These are phyloP conservation scores for Rosa chinensis DNA, from an alignment of 306 rosid genomes.

Conservation along the genomic window DNA sequence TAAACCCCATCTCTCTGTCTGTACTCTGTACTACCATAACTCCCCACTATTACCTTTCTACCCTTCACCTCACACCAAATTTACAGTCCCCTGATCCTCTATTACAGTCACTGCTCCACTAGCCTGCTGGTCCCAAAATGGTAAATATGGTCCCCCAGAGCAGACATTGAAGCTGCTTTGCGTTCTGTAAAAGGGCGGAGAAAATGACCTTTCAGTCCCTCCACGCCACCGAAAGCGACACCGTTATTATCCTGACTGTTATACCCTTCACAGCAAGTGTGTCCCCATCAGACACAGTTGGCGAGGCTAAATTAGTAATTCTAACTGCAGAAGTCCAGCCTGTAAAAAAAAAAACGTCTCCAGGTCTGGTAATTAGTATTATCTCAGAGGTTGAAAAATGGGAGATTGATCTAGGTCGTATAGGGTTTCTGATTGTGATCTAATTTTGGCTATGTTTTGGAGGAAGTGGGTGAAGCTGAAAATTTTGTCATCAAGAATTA, in stretches of 20 bases:
- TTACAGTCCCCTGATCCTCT: background rate
- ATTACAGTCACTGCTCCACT: slow-evolving; percentile 6
- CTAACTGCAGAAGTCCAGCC: slow-evolving; percentile 12
- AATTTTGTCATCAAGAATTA: background rate
- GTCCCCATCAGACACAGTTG: slow-evolving; percentile 9
- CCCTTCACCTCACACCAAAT: background rate
- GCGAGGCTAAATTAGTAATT: slow-evolving; percentile 23
- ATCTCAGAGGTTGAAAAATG: background rate
- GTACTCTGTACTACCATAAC: background rate
- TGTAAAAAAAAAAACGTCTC: background rate
- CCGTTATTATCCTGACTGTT: background rate
- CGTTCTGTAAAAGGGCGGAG: background rate
- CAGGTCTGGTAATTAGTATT: background rate
- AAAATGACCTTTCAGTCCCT: slow-evolving; percentile 28
- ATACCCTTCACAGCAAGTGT: background rate
- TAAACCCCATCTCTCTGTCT: background rate
- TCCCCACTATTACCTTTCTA: background rate
- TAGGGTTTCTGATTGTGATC: background rate
- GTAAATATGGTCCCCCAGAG: slow-evolving; percentile 8
- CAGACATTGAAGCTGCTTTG: background rate
- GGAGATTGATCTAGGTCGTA: background rate
- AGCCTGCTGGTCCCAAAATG: slow-evolving; percentile 36
- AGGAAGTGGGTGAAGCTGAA: background rate
- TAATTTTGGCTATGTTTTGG: background rate
- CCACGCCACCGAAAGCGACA: slow-evolving; percentile 26